Conservation (phyloP, 1,284 basidiomycete genomes). For the Erythrobasidium hasegawianum region DNA sequence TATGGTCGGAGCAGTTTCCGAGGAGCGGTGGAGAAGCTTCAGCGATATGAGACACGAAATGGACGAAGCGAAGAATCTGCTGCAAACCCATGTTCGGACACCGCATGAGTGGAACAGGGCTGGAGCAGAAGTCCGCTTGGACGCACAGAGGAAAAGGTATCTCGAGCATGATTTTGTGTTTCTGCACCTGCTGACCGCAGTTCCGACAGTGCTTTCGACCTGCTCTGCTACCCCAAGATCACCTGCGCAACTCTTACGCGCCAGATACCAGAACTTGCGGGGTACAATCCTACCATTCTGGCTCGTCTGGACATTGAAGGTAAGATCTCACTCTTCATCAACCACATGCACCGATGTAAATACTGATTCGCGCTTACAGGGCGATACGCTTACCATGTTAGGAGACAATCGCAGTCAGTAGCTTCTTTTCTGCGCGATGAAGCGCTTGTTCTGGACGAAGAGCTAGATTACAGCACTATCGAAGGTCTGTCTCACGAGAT, state of each 20-base stretch:
- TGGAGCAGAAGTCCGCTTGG: constrained; percentile 47
- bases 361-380: not conserved
- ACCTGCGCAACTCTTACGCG: constrained; percentile 54
- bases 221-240: constrained; percentile 64
- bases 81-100: constrained; percentile 51
- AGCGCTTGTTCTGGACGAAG: constrained; percentile 62
- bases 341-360: not conserved
- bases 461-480: constrained; percentile 65
- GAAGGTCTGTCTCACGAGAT: constrained; percentile 72
- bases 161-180: constrained; percentile 11
- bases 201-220: constrained; percentile 62
- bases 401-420: constrained; percentile 41
- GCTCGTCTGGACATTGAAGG: constrained; percentile 69
- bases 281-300: constrained; percentile 57
- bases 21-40: constrained; percentile 61
- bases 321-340: constrained; percentile 45
- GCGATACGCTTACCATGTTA: constrained; percentile 40
- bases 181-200: not conserved
- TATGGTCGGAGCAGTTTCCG: constrained; percentile 60
- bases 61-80: constrained; percentile 54
- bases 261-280: constrained; percentile 58
- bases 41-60: constrained; percentile 56
- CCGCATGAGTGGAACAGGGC: constrained; percentile 47
- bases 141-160: constrained; percentile 46
- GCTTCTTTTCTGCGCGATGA: constrained; percentile 73